phyloP scores from a whole-genome alignment of 2,329 filamentous ascomycete genomes.

The Scedosporium dehoogii region DNA sequence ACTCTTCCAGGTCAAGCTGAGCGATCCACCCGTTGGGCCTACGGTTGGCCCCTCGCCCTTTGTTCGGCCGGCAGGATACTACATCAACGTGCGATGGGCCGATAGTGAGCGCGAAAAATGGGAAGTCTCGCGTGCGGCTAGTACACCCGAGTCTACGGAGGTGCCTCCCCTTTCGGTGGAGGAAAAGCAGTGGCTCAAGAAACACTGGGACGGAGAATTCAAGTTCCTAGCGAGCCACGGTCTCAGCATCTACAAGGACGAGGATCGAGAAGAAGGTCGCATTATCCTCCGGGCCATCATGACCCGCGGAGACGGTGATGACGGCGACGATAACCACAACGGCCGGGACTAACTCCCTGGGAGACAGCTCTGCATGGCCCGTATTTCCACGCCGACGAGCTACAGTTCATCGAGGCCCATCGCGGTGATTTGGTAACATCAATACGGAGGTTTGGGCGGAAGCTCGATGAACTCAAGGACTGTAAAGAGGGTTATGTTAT shows the following conservation, averaged over 20 bases:
- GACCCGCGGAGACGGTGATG: background rate
- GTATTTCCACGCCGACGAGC: too few species aligned
- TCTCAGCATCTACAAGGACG: slow-evolving; percentile 24
- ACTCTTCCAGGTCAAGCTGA: background rate
- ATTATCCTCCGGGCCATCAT: slow-evolving; percentile 12
- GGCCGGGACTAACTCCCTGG: too few species aligned
- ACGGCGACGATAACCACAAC: background rate
- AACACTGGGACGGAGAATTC: slow-evolving; percentile 21
- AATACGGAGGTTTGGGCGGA: too few species aligned
- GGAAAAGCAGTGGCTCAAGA: slow-evolving; percentile 25
- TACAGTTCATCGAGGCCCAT: too few species aligned
- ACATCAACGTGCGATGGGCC: background rate
- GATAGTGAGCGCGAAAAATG: background rate
- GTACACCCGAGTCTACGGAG: background rate
- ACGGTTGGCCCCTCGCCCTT: slow-evolving; percentile 2
- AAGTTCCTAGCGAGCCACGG: slow-evolving; percentile 20
- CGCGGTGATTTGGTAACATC: too few species aligned
- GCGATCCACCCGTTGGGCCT: background rate
- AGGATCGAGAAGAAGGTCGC: slow-evolving; percentile 25
- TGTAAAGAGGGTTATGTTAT: too few species aligned
- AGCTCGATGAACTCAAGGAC: too few species aligned
- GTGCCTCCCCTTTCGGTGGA: slow-evolving; percentile 5
- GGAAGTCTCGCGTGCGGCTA: background rate
- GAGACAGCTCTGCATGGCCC: too few species aligned
- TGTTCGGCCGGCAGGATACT: background rate